Percentiles rank a stretch among this genome's conserved stretches.
Conservation (phyloP, 2,329 filamentous ascomycete species). For the Talaromyces rugulosus region DNA sequence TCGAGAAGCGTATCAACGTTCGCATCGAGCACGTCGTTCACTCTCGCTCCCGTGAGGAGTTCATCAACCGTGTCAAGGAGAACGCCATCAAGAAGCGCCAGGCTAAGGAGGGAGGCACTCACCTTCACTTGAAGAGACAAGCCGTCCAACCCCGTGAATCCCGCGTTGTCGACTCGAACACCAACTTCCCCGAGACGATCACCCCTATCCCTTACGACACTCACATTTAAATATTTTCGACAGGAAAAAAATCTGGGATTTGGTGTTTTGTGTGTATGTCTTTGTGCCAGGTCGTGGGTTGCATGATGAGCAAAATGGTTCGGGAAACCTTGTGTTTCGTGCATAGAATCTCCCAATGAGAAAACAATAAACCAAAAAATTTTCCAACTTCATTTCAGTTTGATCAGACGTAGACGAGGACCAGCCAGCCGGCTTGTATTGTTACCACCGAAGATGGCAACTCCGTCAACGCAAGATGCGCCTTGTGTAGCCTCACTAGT, state of each 20-base stretch:
- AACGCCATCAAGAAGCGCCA: conserved; percentile 90
- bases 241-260: conserved; percentile 32
- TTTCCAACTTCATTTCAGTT: conserved; percentile 19
- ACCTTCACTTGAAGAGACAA: conserved; percentile 90
- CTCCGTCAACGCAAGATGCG: background rate
- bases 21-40: conserved; percentile 94
- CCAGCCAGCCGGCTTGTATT: background rate
- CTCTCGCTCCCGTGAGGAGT: conserved; percentile 94
- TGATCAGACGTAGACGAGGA: background rate
- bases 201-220: conserved; percentile 95
- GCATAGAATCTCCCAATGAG: conserved; percentile 44
- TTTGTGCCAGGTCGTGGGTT: conserved; percentile 30
- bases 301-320: conserved; percentile 36
- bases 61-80: conserved; percentile 92
- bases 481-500: background rate
- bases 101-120: conserved; percentile 84
- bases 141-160: conserved; percentile 75
- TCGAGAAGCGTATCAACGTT: conserved; percentile 99
- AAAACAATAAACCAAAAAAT: conserved; percentile 29
- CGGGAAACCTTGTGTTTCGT: conserved; percentile 36
- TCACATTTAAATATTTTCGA: conserved; percentile 68
- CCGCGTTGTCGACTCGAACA: conserved; percentile 72
- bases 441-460: background rate
- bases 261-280: conserved; percentile 32
- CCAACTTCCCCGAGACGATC: conserved; percentile 87